Conservation (phyloP, 192 early-diverging fungal genomes). For the Thamnidium elegans region DNA sequence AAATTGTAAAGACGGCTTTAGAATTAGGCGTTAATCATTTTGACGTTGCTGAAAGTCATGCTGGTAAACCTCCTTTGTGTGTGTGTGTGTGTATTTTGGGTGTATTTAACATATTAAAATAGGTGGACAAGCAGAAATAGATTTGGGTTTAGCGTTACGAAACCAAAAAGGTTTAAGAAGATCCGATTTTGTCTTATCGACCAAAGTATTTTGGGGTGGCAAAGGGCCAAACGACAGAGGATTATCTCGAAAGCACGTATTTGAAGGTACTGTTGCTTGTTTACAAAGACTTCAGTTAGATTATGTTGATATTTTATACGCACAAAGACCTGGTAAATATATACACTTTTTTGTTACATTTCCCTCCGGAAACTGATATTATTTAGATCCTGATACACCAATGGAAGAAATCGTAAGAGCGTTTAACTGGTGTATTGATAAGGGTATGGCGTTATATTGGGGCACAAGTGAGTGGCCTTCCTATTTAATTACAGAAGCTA, state of each 20-base stretch:
- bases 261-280: conserved; percentile 74
- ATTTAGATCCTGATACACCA: conserved; percentile 47
- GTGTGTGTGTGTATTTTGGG: too few species aligned
- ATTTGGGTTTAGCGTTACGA: conserved; percentile 76
- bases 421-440: conserved; percentile 79
- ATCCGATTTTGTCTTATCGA: conserved; percentile 74
- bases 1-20: conserved; percentile 67
- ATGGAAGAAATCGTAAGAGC: conserved; percentile 86
- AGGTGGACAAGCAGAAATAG: conserved; percentile 68
- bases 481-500: conserved; percentile 73
- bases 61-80: conserved; percentile 29
- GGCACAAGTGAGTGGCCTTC: conserved; percentile 82
- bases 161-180: conserved; percentile 64
- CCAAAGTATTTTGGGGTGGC: conserved; percentile 75
- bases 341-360: neutral
- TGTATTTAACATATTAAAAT: neutral
- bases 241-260: conserved; percentile 80
- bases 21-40: conserved; percentile 81
- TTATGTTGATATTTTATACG: conserved; percentile 77
- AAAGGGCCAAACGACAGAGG: conserved; percentile 79
- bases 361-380: neutral
- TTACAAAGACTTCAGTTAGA: conserved; percentile 69
- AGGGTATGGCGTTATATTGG: conserved; percentile 83
- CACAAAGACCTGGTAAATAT: conserved; percentile 67
- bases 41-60: conserved; percentile 61